Base-by-base conservation (phyloP, 768 basidiomycete species). In the Boletus patriciae region DNA sequence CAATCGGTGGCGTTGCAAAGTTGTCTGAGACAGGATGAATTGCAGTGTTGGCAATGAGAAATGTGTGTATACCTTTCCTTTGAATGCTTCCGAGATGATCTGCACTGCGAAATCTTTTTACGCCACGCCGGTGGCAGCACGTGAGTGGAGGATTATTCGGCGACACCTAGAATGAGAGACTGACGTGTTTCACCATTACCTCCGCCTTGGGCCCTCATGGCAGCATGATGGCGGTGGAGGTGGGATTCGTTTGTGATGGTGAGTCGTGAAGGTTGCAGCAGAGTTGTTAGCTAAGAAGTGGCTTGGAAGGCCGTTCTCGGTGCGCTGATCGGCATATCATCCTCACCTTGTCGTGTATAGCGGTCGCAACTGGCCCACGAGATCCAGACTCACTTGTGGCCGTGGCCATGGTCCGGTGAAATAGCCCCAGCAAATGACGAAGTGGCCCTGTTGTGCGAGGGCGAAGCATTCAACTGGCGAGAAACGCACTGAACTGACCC, bases 1-100 rank as follows among this genome's bases (percentile, higher is more conserved):
- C 77, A 93, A 80, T 46, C 90, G 81, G 73, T 94, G 92, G 46
- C 92, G 83, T 67, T 92, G 87, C 76, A 93, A 82, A 11, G 85
- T 85, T 21, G 75, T 82, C 91, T 92, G 61, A 37, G 36, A 52
- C 52, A 54, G 41, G 47, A 41, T 67, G 50, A 62, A 51, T 58
- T 54, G 41, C 45, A 57, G 49, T 51, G 50, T 42, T 15, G 47
- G 19, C 16, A 36, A 54, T 31, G 57, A 50, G 16, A 37, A 61
- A 53, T 18, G 46, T 31, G 52, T 33, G 61, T 73, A 58, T 69
- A 90, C 92, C 83, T 88, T 90, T 52, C 85, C 88, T 58, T 80
- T 74, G 74, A 94, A 94, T 34, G 67, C 74, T 62, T 86, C 81
- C 53, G 91, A 91, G 55, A 89, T 84, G 43, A 92, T 77, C 63